Conservation (phyloP, 2,329 filamentous ascomycete genomes). For the Botrytis galanthina region DNA sequence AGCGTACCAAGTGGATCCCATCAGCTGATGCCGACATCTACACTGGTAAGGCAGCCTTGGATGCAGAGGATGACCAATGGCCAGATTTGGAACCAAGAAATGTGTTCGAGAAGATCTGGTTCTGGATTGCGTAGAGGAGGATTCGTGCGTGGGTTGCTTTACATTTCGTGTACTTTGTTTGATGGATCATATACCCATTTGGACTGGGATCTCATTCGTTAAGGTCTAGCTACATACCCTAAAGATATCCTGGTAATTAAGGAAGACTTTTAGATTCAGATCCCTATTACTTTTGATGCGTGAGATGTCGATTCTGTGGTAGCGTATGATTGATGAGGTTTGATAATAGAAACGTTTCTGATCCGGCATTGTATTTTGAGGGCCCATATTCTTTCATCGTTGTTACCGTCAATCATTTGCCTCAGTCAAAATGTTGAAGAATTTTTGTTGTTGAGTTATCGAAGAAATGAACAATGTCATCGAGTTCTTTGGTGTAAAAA, state of each 20-base stretch:
- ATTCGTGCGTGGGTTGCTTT: too few relatives aligned
- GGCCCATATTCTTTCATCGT: neutral
- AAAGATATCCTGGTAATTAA: constrained; percentile 8
- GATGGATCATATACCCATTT: constrained; percentile 1
- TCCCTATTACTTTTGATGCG: neutral
- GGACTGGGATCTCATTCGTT: neutral
- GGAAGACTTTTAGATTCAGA: neutral
- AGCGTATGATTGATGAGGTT: neutral
- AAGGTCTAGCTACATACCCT: neutral
- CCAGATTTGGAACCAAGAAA: constrained; percentile 43
- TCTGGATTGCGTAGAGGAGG: constrained; percentile 45
- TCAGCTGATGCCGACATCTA: constrained; percentile 45
- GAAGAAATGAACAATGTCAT: neutral
- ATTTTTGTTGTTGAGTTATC: neutral
- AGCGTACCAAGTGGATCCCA: constrained; percentile 52
- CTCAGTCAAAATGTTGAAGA: neutral
- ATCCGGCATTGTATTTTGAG: neutral
- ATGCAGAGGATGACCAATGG: constrained; percentile 44
- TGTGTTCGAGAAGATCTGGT: constrained; percentile 45
- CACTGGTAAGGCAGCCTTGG: constrained; percentile 46
- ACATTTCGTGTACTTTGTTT: constrained; percentile 4
- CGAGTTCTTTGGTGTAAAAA: neutral
- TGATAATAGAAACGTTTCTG: neutral
- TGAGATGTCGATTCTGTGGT: neutral
- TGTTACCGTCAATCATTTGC: neutral